Evolutionary conservation across 2,329 filamentous ascomycete species (phyloP).

Genomic region (Colletotrichum sp.): DNA sequence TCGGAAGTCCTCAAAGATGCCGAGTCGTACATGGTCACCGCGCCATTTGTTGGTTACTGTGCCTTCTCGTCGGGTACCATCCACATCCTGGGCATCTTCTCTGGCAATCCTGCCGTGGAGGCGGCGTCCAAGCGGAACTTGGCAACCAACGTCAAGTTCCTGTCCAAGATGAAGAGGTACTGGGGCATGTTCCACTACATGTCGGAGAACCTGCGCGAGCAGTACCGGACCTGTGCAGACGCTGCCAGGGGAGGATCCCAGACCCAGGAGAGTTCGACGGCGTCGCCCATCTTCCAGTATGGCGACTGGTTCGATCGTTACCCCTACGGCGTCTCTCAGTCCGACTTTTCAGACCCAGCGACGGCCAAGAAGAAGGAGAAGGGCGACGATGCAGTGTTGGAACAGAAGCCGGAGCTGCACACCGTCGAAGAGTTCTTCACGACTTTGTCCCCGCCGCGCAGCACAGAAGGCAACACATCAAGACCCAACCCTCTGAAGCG

Average conservation of each 20-base stretch:
- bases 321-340: slow-evolving; percentile 85
- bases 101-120: slow-evolving; percentile 78
- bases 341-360: slow-evolving; percentile 81
- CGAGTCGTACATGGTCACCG: slow-evolving; percentile 79
- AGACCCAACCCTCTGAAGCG: slow-evolving; percentile 31
- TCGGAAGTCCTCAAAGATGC: slow-evolving; percentile 83
- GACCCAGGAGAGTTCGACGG: slow-evolving; percentile 47
- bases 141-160: slow-evolving; percentile 84
- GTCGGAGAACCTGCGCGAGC: slow-evolving; percentile 87
- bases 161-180: slow-evolving; percentile 94
- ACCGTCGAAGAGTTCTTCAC: slow-evolving; percentile 95
- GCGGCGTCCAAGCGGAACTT: slow-evolving; percentile 82
- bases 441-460: slow-evolving; percentile 70
- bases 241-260: slow-evolving; percentile 72
- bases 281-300: slow-evolving; percentile 83
- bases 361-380: slow-evolving; percentile 72
- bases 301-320: slow-evolving; percentile 98
- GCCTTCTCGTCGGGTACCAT: slow-evolving; percentile 92
- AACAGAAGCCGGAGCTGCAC: slow-evolving; percentile 87
- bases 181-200: slow-evolving; percentile 99
- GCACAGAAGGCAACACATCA: slow-evolving; percentile 37
- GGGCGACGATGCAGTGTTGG: slow-evolving; percentile 85
- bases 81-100: slow-evolving; percentile 93
- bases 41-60: slow-evolving; percentile 93
- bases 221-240: slow-evolving; percentile 85